phyloP scores from a whole-genome alignment of 805 yeast genomes.

The Wickerhamomyces alni region DNA sequence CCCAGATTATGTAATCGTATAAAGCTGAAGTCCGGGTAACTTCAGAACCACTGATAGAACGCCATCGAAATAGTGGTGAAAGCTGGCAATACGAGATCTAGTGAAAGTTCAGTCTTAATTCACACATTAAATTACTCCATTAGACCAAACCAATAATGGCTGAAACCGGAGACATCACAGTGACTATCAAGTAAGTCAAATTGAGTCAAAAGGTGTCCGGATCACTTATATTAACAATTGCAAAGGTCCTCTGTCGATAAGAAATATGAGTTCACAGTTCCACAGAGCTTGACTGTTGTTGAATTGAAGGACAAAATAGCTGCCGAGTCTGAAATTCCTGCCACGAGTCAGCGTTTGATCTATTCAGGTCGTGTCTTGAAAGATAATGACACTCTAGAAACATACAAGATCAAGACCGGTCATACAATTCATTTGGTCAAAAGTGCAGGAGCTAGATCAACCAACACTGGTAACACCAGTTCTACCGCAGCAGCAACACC shows the following conservation, averaged over 20 bases:
- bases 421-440: conserved; percentile 88
- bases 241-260: conserved; percentile 57
- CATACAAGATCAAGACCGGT: conserved; percentile 79
- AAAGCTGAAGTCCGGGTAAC: background rate
- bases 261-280: conserved; percentile 62
- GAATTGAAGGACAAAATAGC: conserved; percentile 67
- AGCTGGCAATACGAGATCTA: too few relatives aligned
- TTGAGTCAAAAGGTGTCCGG: too few relatives aligned
- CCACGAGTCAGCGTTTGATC: conserved; percentile 79
- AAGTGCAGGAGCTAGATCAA: conserved; percentile 51
- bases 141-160: conserved; percentile 8
- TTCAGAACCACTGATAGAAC: background rate
- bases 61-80: background rate
- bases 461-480: conserved; percentile 20
- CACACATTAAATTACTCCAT: too few relatives aligned
- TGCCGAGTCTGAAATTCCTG: conserved; percentile 57
- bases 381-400: conserved; percentile 66
- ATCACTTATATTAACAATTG: background rate
- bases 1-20: too few relatives aligned
- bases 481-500: conserved; percentile 38
- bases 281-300: conserved; percentile 48
- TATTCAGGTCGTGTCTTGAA: conserved; percentile 92
- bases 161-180: conserved; percentile 14
- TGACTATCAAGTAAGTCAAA: conserved; percentile 17
- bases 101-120: too few relatives aligned